Conservation (phyloP, 106 monocot genomes). For the Dioscorea alata region DNA sequence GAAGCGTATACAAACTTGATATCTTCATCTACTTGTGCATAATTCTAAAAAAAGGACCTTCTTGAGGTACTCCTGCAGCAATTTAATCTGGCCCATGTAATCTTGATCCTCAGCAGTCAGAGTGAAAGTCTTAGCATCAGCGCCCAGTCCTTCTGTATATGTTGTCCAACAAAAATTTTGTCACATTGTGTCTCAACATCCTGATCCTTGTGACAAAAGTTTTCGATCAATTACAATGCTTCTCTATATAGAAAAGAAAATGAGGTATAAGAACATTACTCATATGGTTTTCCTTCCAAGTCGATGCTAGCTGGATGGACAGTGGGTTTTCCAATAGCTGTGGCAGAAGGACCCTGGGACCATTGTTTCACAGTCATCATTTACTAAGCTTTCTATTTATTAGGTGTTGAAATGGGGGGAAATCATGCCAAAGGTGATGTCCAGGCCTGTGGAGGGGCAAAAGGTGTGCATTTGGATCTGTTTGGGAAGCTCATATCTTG, state of each 20-base stretch:
- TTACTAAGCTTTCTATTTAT: conserved; percentile 22
- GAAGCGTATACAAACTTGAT: neutral
- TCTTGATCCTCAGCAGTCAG: conserved; percentile 92
- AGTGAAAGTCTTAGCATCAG: conserved; percentile 58
- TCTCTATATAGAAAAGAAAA: neutral
- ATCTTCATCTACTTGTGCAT: neutral
- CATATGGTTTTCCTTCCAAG: conserved; percentile 81
- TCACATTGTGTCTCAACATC: conserved; percentile 58
- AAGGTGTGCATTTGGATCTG: too few species aligned
- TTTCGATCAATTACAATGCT: neutral
- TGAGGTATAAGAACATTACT: conserved; percentile 35
- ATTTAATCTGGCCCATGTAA: conserved; percentile 94
- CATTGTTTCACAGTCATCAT: conserved; percentile 91
- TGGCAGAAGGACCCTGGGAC: conserved; percentile 50
- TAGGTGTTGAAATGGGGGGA: too few species aligned
- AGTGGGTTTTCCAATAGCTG: conserved; percentile 67
- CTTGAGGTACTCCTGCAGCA: conserved; percentile 69
- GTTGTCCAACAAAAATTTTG: conserved; percentile 67
- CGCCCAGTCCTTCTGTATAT: conserved; percentile 72
- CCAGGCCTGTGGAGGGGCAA: too few species aligned
- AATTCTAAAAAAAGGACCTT: conserved; percentile 17
- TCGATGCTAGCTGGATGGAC: conserved; percentile 73
- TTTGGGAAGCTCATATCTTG: too few species aligned
- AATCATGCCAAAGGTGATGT: too few species aligned
- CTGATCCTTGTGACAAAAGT: conserved; percentile 19